phyloP scores from a whole-genome alignment of 1,139 yeast species.

The Lodderomyces orthopsilosis region DNA sequence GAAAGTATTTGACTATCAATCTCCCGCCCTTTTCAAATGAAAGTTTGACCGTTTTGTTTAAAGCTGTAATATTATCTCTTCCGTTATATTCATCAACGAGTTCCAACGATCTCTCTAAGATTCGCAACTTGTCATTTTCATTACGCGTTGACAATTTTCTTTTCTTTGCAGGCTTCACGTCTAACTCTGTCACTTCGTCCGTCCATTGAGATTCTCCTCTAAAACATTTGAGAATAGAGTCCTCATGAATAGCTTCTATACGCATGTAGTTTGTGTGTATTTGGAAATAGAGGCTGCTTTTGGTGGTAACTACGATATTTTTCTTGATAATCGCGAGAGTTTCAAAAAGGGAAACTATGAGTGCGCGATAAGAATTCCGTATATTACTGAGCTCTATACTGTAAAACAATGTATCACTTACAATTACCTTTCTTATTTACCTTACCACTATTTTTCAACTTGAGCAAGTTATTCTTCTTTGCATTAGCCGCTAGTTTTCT shows the following conservation, averaged over 20 bases:
- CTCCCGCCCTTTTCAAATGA: background rate
- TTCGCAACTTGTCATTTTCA: background rate
- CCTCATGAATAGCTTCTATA: background rate
- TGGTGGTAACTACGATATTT: background rate
- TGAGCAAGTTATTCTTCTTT: slow-evolving; percentile 26
- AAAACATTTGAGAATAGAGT: background rate
- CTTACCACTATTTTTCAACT: background rate
- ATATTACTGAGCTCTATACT: background rate
- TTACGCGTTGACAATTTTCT: background rate
- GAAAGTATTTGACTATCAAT: background rate
- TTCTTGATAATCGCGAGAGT: background rate
- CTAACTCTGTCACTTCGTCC: background rate
- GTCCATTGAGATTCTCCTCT: background rate
- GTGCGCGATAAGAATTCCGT: background rate
- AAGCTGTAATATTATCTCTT: background rate
- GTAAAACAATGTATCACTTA: background rate
- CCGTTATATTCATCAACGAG: background rate
- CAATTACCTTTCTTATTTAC: slow-evolving; percentile 2
- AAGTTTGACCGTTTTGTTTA: background rate
- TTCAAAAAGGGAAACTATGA: background rate
- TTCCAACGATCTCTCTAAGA: background rate
- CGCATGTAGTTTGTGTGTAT: background rate
- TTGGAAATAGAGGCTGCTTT: background rate
- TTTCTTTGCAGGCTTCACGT: background rate
- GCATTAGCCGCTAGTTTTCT: slow-evolving; percentile 73